Evolutionary conservation across 1,284 basidiomycete genomes (phyloP).

Genomic region (Rhodotorula sp.): DNA sequence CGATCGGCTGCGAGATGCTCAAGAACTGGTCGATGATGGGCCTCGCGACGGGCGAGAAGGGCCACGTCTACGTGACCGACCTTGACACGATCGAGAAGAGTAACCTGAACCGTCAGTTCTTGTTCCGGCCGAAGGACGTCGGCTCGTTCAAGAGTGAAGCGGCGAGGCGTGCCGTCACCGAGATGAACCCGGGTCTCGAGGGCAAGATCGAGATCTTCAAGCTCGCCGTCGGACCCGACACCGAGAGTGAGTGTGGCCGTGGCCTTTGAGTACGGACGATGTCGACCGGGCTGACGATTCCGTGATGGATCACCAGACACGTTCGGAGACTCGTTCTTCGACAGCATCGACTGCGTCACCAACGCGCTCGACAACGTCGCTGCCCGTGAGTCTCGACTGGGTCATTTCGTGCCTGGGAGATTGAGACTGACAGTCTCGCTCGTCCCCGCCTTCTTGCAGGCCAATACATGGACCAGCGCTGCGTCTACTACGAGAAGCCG

Average conservation of each 20-base stretch:
- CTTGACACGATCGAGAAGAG: conserved; percentile 99
- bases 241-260: conserved; percentile 68
- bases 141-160: conserved; percentile 98
- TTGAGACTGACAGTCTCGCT: neutral
- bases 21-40: conserved; percentile 99
- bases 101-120: conserved; percentile 96
- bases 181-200: conserved; percentile 92
- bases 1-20: conserved; percentile 99
- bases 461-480: conserved; percentile 98
- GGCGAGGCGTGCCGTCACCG: conserved; percentile 83
- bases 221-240: conserved; percentile 88
- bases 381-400: conserved; percentile 63
- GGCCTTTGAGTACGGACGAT: neutral
- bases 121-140: conserved; percentile 95
- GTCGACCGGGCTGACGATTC: neutral
- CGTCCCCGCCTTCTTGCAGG: neutral
- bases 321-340: conserved; percentile 89
- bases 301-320: conserved; percentile 58
- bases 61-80: conserved; percentile 91
- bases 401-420: neutral
- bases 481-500: conserved; percentile 95
- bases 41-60: conserved; percentile 75
- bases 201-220: conserved; percentile 88
- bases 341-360: conserved; percentile 87
- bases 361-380: conserved; percentile 98